Conservation (phyloP, 768 basidiomycete genomes). For the Butyriboletus loyo region DNA sequence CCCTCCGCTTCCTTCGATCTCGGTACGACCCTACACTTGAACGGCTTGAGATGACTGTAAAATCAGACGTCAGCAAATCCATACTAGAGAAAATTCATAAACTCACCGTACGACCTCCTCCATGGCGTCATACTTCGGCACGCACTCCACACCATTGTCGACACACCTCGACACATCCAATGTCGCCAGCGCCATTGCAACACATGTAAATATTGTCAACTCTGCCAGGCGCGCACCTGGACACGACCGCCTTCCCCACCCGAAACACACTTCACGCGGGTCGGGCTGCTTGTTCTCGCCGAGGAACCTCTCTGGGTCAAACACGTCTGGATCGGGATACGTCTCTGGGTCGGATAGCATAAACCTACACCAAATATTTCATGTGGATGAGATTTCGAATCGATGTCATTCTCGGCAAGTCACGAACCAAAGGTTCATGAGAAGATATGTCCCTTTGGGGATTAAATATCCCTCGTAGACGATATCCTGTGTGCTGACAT, state of each 20-base stretch:
- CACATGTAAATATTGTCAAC: neutral
- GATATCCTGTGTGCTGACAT: neutral
- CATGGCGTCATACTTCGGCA: neutral
- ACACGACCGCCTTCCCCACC: slow-evolving; percentile 10
- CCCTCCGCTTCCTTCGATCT: slow-evolving; percentile 4
- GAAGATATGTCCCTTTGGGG: no score
- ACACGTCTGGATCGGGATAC: slow-evolving; percentile 11
- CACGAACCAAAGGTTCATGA: slow-evolving; percentile 17
- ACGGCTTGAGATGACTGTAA: slow-evolving; percentile 7
- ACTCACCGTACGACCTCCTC: slow-evolving; percentile 2
- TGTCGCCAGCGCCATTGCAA: slow-evolving; percentile 7
- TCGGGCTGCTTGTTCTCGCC: slow-evolving; percentile 4
- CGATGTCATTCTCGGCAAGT: neutral
- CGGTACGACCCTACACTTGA: slow-evolving; percentile 6
- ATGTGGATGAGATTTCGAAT: neutral
- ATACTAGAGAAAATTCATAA: neutral
- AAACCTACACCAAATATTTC: no score
- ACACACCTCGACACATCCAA: slow-evolving; percentile 4
- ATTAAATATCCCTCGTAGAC: slow-evolving; percentile 19
- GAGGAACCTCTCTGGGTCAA: slow-evolving; percentile 15
- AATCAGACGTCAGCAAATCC: no score
- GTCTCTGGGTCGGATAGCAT: slow-evolving; percentile 10
- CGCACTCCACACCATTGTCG: no score
- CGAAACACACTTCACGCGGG: no score
- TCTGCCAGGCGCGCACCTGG: slow-evolving; percentile 9